Evolutionary conservation across 1,284 basidiomycete species (phyloP).

Genomic region (Ganoderma lingzhi): DNA sequence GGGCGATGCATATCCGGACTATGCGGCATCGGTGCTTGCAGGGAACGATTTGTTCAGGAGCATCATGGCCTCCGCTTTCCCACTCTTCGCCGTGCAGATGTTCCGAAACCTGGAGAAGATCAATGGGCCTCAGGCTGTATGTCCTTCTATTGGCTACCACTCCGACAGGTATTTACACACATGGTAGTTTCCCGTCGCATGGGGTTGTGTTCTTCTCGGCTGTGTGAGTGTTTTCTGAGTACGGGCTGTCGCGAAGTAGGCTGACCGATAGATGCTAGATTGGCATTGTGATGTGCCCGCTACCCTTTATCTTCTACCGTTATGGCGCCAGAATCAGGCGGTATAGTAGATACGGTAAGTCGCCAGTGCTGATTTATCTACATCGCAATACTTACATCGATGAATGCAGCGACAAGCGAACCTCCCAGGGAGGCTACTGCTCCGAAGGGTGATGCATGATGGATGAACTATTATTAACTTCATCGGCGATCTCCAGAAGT

Average conservation of each 20-base stretch:
- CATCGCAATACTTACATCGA: not conserved
- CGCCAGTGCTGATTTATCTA: not conserved
- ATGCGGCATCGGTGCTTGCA: conserved; percentile 49
- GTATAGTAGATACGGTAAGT: conserved; percentile 13
- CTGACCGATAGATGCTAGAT: conserved; percentile 20
- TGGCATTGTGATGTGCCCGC: conserved; percentile 41
- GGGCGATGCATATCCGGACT: conserved; percentile 43
- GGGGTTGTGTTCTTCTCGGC: conserved; percentile 44
- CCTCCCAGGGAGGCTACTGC: not conserved
- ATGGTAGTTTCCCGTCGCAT: conserved; percentile 32
- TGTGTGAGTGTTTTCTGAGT: conserved; percentile 15
- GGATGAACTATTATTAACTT: too few relatives aligned
- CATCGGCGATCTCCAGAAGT: not conserved
- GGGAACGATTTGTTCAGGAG: conserved; percentile 48
- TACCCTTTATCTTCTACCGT: conserved; percentile 33
- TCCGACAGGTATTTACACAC: not conserved
- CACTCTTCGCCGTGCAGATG: conserved; percentile 44
- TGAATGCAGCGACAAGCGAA: not conserved
- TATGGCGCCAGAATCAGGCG: conserved; percentile 14
- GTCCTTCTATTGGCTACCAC: not conserved
- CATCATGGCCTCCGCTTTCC: conserved; percentile 46
- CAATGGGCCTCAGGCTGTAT: conserved; percentile 3
- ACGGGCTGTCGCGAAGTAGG: too few relatives aligned
- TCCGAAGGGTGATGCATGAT: not conserved
- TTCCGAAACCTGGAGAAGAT: conserved; percentile 41